These are phyloP conservation scores for Diaporthe citrichinensis DNA, from an alignment of 2,329 filamentous ascomycete genomes.

Conservation along the genomic window DNA sequence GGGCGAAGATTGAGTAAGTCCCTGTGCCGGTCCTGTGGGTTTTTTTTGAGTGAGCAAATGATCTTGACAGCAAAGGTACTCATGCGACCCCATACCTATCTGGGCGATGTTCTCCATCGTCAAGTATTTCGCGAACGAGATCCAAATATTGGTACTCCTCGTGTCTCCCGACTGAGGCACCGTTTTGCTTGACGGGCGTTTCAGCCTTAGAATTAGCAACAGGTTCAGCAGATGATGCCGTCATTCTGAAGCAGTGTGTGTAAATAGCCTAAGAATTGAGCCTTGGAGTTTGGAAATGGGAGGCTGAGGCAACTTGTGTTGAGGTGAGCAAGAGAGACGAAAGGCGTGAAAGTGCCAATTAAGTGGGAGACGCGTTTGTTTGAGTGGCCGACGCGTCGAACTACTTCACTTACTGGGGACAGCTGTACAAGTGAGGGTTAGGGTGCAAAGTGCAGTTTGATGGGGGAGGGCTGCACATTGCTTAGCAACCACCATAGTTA, in stretches of 20 bases:
- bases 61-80: background rate
- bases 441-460: background rate
- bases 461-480: background rate
- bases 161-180: conserved; percentile 60
- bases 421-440: background rate
- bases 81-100: conserved; percentile 73
- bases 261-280: background rate
- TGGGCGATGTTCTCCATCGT: conserved; percentile 86
- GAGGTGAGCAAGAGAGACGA: background rate
- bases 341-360: conserved; percentile 7
- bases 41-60: conserved; percentile 27
- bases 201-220: conserved; percentile 7
- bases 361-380: conserved; percentile 27
- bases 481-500: background rate
- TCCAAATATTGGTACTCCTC: conserved; percentile 97
- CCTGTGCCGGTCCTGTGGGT: conserved; percentile 86
- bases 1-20: conserved; percentile 90
- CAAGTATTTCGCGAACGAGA: conserved; percentile 87
- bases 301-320: background rate
- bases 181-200: conserved; percentile 23
- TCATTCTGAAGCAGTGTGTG: conserved; percentile 17
- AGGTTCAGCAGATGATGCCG: conserved; percentile 34
- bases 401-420: background rate
- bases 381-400: conserved; percentile 6
- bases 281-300: background rate